These are phyloP conservation scores for Lavandula angustifolia DNA, from an alignment of 257 asterid species.

Conservation along the genomic window DNA sequence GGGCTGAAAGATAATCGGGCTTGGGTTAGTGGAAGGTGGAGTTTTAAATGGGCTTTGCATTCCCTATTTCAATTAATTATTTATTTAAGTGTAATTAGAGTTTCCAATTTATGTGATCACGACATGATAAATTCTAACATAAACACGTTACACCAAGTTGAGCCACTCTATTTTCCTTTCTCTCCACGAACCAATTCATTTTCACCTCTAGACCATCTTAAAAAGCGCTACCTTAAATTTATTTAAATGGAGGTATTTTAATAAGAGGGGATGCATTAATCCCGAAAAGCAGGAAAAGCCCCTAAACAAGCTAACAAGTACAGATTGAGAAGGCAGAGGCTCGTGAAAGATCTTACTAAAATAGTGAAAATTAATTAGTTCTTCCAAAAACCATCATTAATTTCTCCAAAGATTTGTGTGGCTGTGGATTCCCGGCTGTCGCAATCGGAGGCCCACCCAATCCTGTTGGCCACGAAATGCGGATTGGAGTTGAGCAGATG, in stretches of 20 bases:
- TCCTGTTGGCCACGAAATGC: constrained; percentile 28
- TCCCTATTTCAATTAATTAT: no score
- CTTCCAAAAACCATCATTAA: constrained; percentile 30
- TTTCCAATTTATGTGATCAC: no score
- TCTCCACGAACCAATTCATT: no score
- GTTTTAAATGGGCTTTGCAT: no score
- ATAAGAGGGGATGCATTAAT: neutral
- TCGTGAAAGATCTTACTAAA: constrained; percentile 37
- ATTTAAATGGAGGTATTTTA: neutral
- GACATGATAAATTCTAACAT: no score
- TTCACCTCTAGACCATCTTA: no score
- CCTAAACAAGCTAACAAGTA: constrained; percentile 22
- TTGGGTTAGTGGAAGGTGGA: no score
- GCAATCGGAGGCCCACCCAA: constrained; percentile 34
- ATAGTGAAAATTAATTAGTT: constrained; percentile 26
- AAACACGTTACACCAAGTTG: no score
- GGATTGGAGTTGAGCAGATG: constrained; percentile 5
- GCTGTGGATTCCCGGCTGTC: constrained; percentile 4
- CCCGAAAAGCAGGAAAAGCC: constrained; percentile 24
- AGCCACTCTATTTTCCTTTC: no score
- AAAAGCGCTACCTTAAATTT: no score
- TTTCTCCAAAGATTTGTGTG: constrained; percentile 25
- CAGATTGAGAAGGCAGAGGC: constrained; percentile 26
- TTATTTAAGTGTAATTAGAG: no score
- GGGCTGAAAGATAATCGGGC: no score